Evolutionary conservation across 257 asterid species (phyloP), one percentile per base, ranked within the genome.

Genomic region (Handroanthus guayacan): DNA sequence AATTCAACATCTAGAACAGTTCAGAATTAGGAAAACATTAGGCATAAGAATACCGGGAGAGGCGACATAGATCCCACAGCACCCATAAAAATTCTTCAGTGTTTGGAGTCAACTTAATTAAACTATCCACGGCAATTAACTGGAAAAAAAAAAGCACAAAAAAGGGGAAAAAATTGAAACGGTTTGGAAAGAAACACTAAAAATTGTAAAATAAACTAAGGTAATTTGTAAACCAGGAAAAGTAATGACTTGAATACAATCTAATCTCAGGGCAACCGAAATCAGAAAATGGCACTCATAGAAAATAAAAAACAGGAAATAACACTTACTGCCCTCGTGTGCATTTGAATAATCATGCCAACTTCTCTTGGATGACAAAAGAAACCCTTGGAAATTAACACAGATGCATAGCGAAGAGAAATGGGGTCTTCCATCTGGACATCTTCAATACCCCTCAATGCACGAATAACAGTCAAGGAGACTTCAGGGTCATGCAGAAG

Each of bases 41-140:
- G 77, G 71, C 72, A 69, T 13, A 50, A 58, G 73, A 76, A 54
- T 86, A 95, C 99, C 99, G 88, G 72, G 98, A 85, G 80, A 92
- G 91, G 72, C 98, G 88, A 78, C 99, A 93, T 16, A 95, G 90
- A 77, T 95, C 97, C 99, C 99, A 93, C 71, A 95, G 85, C 79
- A 84, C 89, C 99, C 99, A 93, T 75, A 95, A 75, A 82, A 91
- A 88, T 73, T 93, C 99, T 86, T 95, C 97, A 63, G 96, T 88
- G 73, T 86, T 81, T 51, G 97, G 95, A 68, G 92, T 79, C 84
- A 88, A 83, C 71, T 88, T 79, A 75, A 85, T 80, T 78, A 95
- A 86, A 76, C 89, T 88, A 84, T 91, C 97, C 54, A 95, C 79
- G 63, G 96, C 92, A 74, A 82, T 81, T 65, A 92, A 79, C 99